These are phyloP conservation scores for Hypoxylon cercidicola DNA, from an alignment of 495 filamentous ascomycete genomes.

Conservation along the genomic window DNA sequence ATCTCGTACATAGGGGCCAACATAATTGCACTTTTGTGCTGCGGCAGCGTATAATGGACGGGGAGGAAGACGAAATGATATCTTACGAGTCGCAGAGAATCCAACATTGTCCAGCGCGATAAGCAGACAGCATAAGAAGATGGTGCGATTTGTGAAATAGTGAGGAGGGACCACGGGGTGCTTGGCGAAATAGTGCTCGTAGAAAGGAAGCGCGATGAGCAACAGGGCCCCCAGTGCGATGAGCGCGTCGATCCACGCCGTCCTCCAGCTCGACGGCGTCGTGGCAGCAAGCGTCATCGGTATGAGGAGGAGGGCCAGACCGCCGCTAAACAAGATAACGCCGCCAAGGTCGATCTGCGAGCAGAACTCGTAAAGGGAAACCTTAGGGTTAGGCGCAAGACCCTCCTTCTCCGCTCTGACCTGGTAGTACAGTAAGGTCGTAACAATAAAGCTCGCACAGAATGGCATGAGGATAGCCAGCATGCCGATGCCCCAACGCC, in stretches of 20 bases:
- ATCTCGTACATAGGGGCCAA: background rate
- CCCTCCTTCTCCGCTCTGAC: slow-evolving; percentile 49
- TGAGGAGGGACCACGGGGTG: slow-evolving; percentile 57
- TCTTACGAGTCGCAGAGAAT: slow-evolving; percentile 50
- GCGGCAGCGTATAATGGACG: too few relatives aligned
- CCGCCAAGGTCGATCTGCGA: slow-evolving; percentile 60
- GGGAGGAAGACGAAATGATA: background rate
- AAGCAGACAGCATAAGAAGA: slow-evolving; percentile 52
- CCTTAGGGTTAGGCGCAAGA: slow-evolving; percentile 42
- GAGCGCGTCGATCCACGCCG: slow-evolving; percentile 56
- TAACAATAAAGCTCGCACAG: slow-evolving; percentile 58
- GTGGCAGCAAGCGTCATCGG: slow-evolving; percentile 54
- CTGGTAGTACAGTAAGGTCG: slow-evolving; percentile 58
- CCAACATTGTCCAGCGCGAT: slow-evolving; percentile 55
- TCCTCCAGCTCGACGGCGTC: slow-evolving; percentile 49
- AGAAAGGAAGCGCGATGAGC: slow-evolving; percentile 53
- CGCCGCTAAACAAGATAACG: slow-evolving; percentile 50
- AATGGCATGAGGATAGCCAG: slow-evolving; percentile 61
- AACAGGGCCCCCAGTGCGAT: slow-evolving; percentile 52
- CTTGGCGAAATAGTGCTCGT: slow-evolving; percentile 55
- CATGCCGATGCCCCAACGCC: slow-evolving; percentile 65
- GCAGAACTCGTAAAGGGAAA: slow-evolving; percentile 55
- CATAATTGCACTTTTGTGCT: background rate
- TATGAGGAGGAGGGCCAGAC: slow-evolving; percentile 50
- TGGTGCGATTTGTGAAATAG: slow-evolving; percentile 55